These are phyloP conservation scores for Leccinum uliginosum DNA, from an alignment of 768 basidiomycete species.

Conservation along the genomic window DNA sequence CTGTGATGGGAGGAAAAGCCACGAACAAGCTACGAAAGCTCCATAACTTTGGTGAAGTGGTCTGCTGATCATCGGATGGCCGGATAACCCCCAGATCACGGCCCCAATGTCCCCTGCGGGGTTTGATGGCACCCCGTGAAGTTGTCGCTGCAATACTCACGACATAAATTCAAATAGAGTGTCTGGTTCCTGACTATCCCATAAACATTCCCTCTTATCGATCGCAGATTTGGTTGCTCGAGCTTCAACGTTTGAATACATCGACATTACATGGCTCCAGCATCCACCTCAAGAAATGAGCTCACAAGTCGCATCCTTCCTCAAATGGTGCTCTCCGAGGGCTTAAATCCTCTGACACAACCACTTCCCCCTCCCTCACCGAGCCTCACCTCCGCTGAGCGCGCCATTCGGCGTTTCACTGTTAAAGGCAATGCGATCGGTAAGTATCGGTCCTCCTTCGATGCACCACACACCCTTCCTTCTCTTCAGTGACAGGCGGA, in stretches of 20 bases:
- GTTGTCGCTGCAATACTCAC: not conserved
- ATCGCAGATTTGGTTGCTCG: not conserved
- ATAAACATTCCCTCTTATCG: not conserved
- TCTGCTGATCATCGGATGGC: no score
- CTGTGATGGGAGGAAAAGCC: no score
- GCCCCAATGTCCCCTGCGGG: not conserved
- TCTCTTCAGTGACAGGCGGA: slow-evolving; percentile 38
- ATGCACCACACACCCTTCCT: not conserved
- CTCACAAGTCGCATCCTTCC: slow-evolving; percentile 29
- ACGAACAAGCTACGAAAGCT: no score
- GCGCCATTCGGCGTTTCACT: slow-evolving; percentile 34
- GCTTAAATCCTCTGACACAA: slow-evolving; percentile 31
- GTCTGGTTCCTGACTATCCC: not conserved
- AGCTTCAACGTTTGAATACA: not conserved
- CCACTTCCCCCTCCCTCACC: slow-evolving; percentile 18
- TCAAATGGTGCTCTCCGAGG: slow-evolving; percentile 31
- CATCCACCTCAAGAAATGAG: slow-evolving; percentile 17
- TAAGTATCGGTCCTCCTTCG: slow-evolving; percentile 12
- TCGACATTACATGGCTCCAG: slow-evolving; percentile 4
- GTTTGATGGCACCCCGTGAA: not conserved
- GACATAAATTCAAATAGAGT: not conserved
- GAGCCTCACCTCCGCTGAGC: slow-evolving; percentile 18
- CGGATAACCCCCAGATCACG: not conserved
- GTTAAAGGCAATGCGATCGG: slow-evolving; percentile 40
- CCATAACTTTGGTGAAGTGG: no score